A percentile compares a stretch with the other conserved stretches of the same genome.
Conservation (phyloP, 345 rosid species). For the Populus deltoides region DNA sequence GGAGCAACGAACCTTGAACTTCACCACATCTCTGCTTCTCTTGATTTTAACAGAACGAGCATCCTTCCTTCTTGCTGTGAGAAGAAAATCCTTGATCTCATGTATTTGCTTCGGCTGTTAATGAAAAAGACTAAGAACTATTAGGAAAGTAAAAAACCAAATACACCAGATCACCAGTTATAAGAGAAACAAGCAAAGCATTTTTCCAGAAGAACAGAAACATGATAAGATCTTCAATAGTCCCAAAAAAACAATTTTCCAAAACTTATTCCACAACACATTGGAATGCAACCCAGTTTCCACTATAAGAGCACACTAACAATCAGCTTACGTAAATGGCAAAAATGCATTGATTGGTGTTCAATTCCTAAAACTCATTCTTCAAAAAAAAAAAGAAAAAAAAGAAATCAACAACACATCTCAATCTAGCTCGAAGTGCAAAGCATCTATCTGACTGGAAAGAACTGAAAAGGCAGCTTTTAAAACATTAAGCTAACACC, state of each 20-base stretch:
- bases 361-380: background rate
- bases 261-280: background rate
- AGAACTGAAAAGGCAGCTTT: too few species aligned
- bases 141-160: background rate
- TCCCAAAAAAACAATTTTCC: background rate
- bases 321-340: background rate
- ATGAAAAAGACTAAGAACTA: background rate
- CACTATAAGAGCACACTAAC: background rate
- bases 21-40: slow-evolving; percentile 71
- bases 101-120: slow-evolving; percentile 86
- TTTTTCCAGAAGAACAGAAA: background rate
- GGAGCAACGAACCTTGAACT: slow-evolving; percentile 98
- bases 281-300: background rate
- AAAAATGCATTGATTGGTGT: background rate
- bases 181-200: background rate
- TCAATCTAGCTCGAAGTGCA: background rate
- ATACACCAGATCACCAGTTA: background rate
- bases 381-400: background rate
- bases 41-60: slow-evolving; percentile 85
- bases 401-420: background rate
- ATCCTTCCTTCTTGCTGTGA: slow-evolving; percentile 94
- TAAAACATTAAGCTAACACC: background rate
- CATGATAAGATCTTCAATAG: background rate
- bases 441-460: background rate
- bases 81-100: slow-evolving; percentile 95